Percentiles rank a stretch among this genome's conserved stretches.
Conservation (phyloP, 345 rosid species). For the Durio zibethinus region DNA sequence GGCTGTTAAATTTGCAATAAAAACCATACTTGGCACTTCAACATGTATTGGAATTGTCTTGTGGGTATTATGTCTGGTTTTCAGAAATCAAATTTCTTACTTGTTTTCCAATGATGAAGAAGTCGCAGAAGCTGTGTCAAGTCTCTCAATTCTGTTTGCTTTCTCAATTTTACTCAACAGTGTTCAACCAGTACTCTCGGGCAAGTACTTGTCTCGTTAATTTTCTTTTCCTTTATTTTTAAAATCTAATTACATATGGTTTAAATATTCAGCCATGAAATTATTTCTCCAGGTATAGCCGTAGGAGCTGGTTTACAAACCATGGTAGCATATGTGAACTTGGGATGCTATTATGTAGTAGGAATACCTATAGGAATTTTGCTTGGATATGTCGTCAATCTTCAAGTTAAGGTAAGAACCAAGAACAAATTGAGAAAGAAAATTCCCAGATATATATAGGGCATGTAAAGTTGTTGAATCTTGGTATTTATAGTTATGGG, state of each 20-base stretch:
- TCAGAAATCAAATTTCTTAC: conserved; percentile 34
- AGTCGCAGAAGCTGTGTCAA: conserved; percentile 32
- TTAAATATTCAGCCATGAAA: no score
- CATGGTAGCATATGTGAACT: conserved; percentile 22
- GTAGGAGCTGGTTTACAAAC: conserved; percentile 46
- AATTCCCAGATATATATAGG: no score
- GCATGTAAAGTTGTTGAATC: no score
- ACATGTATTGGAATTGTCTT: conserved; percentile 31
- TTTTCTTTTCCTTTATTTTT: no score
- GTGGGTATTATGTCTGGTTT: conserved; percentile 32
- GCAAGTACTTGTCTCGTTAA: conserved; percentile 15
- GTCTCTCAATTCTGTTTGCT: conserved; percentile 41
- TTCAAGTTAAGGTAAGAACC: conserved; percentile 25
- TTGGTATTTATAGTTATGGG: no score
- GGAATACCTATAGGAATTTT: conserved; percentile 42
- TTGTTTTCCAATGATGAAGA: conserved; percentile 34
- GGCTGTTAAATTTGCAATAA: conserved; percentile 51
- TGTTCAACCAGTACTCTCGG: conserved; percentile 48
- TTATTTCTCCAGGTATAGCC: conserved; percentile 35
- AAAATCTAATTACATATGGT: no score
- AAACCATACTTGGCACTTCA: conserved; percentile 38
- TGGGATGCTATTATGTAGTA: conserved; percentile 30
- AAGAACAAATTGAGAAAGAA: no score
- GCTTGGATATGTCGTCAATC: conserved; percentile 25
- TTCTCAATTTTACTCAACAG: conserved; percentile 49